Percentiles rank a stretch among this genome's conserved stretches.
Evolutionary conservation across 495 filamentous ascomycete species (phyloP).

Genomic region (Lichina pygmaea): DNA sequence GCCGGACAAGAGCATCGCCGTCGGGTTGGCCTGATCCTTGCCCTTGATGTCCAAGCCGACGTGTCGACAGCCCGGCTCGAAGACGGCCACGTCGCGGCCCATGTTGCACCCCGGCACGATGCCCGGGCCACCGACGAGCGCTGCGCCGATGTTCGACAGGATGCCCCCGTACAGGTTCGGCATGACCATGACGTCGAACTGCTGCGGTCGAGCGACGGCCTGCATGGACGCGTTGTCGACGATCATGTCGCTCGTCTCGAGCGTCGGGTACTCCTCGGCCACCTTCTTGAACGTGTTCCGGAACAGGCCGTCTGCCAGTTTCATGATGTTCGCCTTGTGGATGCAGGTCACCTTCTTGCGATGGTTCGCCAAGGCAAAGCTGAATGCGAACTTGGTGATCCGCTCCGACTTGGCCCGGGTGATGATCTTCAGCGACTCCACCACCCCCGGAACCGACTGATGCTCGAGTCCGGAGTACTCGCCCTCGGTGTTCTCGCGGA

Average conservation of each 20-base stretch:
- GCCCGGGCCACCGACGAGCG: slow-evolving; percentile 92
- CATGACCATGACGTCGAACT: slow-evolving; percentile 99
- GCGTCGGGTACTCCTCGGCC: slow-evolving; percentile 73
- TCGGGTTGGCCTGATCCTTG: slow-evolving; percentile 96
- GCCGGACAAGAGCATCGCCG: slow-evolving; percentile 76
- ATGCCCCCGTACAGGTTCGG: slow-evolving; percentile 98
- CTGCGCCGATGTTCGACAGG: slow-evolving; percentile 92
- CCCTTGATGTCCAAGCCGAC: slow-evolving; percentile 98
- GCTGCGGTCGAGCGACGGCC: slow-evolving; percentile 79
- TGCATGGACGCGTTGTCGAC: slow-evolving; percentile 99
- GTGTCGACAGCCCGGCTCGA: slow-evolving; percentile 95
- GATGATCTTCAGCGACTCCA: slow-evolving; percentile 98
- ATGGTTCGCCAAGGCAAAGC: slow-evolving; percentile 93
- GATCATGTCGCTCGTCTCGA: slow-evolving; percentile 96
- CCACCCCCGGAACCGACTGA: slow-evolving; percentile 87
- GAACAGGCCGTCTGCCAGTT: slow-evolving; percentile 95
- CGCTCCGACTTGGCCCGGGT: slow-evolving; percentile 95
- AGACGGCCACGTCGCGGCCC: slow-evolving; percentile 92
- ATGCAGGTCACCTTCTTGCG: slow-evolving; percentile 97
- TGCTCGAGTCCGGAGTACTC: slow-evolving; percentile 98
- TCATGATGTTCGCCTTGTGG: slow-evolving; percentile 99
- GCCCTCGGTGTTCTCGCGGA: slow-evolving; percentile 98
- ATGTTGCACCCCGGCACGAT: slow-evolving; percentile 98
- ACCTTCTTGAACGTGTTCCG: slow-evolving; percentile 84
- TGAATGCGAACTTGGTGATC: slow-evolving; percentile 94